Conservation (phyloP, 257 asterid genomes). For the Misopates orontium region DNA sequence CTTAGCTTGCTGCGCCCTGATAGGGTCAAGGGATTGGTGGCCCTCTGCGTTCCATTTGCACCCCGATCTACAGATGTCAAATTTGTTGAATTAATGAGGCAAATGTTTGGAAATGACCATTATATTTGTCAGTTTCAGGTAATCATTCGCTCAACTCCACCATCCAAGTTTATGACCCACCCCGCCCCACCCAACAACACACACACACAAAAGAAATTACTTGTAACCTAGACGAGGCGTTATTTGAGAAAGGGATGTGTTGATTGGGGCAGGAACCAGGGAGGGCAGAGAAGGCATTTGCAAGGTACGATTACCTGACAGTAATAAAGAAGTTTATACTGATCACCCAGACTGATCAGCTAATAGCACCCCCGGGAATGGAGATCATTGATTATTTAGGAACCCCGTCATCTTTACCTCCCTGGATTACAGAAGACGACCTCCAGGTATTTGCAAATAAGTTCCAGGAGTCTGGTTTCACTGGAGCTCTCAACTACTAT, state of each 20-base stretch:
- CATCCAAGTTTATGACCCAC: too few relatives aligned
- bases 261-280: conserved; percentile 41
- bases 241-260: neutral
- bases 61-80: conserved; percentile 34
- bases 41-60: conserved; percentile 41
- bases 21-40: conserved; percentile 42
- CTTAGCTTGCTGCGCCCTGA: conserved; percentile 47
- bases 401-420: conserved; percentile 43
- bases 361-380: conserved; percentile 44
- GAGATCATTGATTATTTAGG: conserved; percentile 45
- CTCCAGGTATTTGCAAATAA: conserved; percentile 51
- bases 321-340: conserved; percentile 51
- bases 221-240: too few relatives aligned
- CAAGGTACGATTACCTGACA: conserved; percentile 41
- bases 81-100: conserved; percentile 33
- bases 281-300: conserved; percentile 52
- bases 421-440: conserved; percentile 53
- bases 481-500: conserved; percentile 47
- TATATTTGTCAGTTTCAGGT: conserved; percentile 58
- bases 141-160: neutral
- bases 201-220: neutral
- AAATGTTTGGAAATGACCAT: conserved; percentile 43
- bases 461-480: conserved; percentile 55
- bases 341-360: conserved; percentile 32
- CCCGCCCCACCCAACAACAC: neutral